Conservation (phyloP, 495 filamentous ascomycete species). For the Xylaria longipes region DNA sequence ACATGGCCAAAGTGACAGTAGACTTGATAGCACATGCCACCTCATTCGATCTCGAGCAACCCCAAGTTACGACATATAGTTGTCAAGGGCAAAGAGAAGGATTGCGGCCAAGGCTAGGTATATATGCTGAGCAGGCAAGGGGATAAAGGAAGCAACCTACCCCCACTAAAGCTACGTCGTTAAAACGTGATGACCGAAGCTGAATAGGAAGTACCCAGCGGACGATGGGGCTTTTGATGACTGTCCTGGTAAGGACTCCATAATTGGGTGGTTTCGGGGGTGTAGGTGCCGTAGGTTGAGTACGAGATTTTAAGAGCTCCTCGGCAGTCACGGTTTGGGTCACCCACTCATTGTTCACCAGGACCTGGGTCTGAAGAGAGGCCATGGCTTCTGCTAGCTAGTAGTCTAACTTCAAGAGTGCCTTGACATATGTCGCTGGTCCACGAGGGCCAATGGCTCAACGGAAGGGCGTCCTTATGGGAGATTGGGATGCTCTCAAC, state of each 20-base stretch:
- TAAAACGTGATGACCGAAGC: conserved; percentile 68
- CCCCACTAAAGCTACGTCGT: conserved; percentile 91
- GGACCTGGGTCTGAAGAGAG: conserved; percentile 57
- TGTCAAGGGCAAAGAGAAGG: neutral
- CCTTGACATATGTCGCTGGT: neutral
- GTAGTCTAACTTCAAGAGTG: neutral
- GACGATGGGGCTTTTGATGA: conserved; percentile 75
- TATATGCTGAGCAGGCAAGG: neutral
- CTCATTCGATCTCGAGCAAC: neutral
- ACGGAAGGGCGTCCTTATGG: neutral
- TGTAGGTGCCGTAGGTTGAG: conserved; percentile 24
- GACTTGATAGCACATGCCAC: neutral
- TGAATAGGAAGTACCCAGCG: conserved; percentile 82
- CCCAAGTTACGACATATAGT: neutral
- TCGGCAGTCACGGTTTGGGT: conserved; percentile 44
- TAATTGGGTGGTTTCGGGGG: conserved; percentile 53
- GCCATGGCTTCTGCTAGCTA: conserved; percentile 26
- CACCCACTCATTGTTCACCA: conserved; percentile 66
- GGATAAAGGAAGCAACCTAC: conserved; percentile 53
- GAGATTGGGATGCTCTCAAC: neutral
- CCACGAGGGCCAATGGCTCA: neutral
- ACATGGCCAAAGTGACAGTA: neutral
- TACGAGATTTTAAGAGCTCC: conserved; percentile 33
- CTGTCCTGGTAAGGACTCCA: conserved; percentile 78
- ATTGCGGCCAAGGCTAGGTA: neutral